Evolutionary conservation across 371 early-diverging fungal genomes (phyloP), one percentile per base, ranked within the genome.

Genomic region (Chytridium lagenaria): DNA sequence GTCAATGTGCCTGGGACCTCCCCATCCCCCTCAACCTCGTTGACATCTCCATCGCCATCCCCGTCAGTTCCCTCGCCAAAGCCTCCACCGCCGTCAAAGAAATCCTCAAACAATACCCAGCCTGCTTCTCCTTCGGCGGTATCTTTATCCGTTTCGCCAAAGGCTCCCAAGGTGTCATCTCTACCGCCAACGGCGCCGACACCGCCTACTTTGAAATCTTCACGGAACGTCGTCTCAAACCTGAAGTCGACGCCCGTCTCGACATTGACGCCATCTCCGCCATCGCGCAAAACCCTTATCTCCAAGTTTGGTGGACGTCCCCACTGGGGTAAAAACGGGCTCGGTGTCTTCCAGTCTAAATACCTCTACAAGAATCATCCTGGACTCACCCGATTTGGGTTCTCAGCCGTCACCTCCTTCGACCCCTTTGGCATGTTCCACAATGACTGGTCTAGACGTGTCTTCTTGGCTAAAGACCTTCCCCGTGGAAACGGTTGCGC

Each of bases 261-360:
- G 61, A 61, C 3, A 61, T 36, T 37, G 61, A 61, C 61, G 61
- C 61, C 61, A 61, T 61, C 61, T 61, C 61, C 19, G 61, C 61
- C 61, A 61, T 61, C 34, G 30, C 61, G 7, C 61, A 61, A 26
- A n/a, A 28, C 34, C 36, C 61, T 61, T 15, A 61, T 61, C 61
- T 33, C 16, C 34, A 36, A 61, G 23, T 61, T 61, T 23, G 61
- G 34, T 5, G 61, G 61, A 12, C 61, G 61, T 34, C 61, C 61
- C 34, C 61, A 61, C 61, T 61, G 61, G 61, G 61, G 61, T 10
- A 61, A 61, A 34, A 61, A 61, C 61, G 61, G 61, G 7, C 36
- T 61, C 34, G 61, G 34, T 12, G 34, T 61, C 34, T 61, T 61
- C 36, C 61, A 61, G 36, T 34, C 36, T 26, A 5, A 34, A 28